Evolutionary conservation across 2,329 filamentous ascomycete genomes (phyloP).

Genomic region (Xylariales sp.): DNA sequence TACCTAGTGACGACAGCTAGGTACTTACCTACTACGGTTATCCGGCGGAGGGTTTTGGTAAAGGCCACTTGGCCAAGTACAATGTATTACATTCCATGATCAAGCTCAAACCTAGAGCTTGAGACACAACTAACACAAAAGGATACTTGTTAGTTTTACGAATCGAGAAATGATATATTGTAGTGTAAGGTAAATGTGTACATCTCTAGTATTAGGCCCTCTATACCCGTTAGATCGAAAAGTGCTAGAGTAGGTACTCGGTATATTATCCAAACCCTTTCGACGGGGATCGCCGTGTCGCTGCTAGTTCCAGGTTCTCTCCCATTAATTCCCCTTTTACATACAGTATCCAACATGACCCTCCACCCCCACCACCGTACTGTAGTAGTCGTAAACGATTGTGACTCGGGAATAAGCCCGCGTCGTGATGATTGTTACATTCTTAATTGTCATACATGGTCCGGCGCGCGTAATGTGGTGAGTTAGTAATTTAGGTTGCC

Average conservation of each 20-base stretch:
- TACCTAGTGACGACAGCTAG: no score
- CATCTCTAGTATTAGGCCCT: background rate
- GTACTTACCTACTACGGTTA: background rate
- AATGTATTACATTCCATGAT: background rate
- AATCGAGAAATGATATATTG: background rate
- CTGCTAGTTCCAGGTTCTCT: background rate
- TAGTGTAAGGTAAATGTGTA: background rate
- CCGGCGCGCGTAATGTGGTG: slow-evolving; percentile 13
- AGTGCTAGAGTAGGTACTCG: background rate
- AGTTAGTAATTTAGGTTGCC: slow-evolving; percentile 26
- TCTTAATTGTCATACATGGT: slow-evolving; percentile 10
- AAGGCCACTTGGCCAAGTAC: slow-evolving; percentile 38
- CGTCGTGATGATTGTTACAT: slow-evolving; percentile 16
- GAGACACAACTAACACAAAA: background rate
- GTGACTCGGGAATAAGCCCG: slow-evolving; percentile 9
- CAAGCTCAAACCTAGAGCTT: background rate
- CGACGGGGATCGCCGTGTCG: background rate
- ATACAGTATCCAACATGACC: background rate
- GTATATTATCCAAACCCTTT: slow-evolving; percentile 23
- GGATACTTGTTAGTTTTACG: background rate
- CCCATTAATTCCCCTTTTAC: background rate
- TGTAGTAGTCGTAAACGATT: slow-evolving; percentile 7
- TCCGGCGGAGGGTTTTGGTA: background rate
- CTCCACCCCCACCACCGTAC: background rate
- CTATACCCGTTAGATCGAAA: slow-evolving; percentile 9